Conservation (phyloP, 2,329 filamentous ascomycete genomes). For the Fusarium camptoceras region DNA sequence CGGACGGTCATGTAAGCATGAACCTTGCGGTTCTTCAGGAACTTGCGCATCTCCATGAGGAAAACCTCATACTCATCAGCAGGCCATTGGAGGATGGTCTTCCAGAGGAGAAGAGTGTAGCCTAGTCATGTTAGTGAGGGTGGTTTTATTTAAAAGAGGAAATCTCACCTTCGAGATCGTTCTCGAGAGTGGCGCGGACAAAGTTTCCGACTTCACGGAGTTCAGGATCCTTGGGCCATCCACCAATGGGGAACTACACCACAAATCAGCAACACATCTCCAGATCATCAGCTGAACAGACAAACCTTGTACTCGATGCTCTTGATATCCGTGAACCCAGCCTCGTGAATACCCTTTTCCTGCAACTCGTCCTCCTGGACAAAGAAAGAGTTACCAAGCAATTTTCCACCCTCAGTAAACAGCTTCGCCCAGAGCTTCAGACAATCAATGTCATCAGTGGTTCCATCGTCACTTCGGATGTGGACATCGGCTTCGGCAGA, state of each 20-base stretch:
- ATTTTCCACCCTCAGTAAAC: slow-evolving; percentile 32
- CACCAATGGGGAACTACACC: slow-evolving; percentile 37
- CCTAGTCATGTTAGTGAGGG: neutral
- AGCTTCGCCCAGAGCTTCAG: slow-evolving; percentile 30
- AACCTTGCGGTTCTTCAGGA: slow-evolving; percentile 27
- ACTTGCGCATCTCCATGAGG: slow-evolving; percentile 34
- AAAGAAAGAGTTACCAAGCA: slow-evolving; percentile 29
- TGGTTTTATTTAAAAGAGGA: accelerated
- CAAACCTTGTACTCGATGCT: slow-evolving; percentile 38
- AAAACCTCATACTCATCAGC: slow-evolving; percentile 40
- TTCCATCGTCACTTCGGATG: slow-evolving; percentile 40
- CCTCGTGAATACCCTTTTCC: slow-evolving; percentile 29
- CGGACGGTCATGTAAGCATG: slow-evolving; percentile 39
- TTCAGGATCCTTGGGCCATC: slow-evolving; percentile 32
- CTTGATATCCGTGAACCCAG: slow-evolving; percentile 37
- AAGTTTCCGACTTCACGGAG: slow-evolving; percentile 36
- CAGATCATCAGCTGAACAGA: accelerated
- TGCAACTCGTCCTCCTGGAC: slow-evolving; percentile 26
- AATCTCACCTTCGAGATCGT: slow-evolving; percentile 36
- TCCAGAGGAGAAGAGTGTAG: slow-evolving; percentile 38
- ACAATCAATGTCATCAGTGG: slow-evolving; percentile 24
- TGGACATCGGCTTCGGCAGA: slow-evolving; percentile 36
- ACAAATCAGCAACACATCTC: neutral
- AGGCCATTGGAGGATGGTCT: slow-evolving; percentile 36
- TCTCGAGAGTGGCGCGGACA: slow-evolving; percentile 38